Evolutionary conservation across 371 early-diverging fungal genomes (phyloP).

Genomic region (Saksenaea oblongispora): DNA sequence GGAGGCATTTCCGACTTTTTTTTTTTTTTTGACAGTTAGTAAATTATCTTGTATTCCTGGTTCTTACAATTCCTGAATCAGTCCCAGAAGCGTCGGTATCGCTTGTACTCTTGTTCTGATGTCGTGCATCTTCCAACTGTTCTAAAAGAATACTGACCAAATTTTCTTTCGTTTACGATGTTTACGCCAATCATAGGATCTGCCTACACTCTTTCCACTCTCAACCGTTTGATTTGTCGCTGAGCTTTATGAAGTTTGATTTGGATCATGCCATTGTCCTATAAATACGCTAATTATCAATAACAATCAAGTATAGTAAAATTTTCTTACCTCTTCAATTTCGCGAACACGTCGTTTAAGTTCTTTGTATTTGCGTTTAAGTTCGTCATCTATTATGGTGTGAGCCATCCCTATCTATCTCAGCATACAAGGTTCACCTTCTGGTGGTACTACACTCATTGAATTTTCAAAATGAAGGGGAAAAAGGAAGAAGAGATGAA

Average conservation of each 20-base stretch:
- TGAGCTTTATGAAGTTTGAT: conserved; percentile 31
- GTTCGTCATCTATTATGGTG: conserved; percentile 15
- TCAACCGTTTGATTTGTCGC: conserved; percentile 47
- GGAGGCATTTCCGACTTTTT: conserved; percentile 16
- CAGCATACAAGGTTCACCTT: conserved; percentile 5
- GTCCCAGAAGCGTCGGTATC: conserved; percentile 47
- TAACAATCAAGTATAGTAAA: neutral
- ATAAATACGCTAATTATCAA: neutral
- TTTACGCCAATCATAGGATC: neutral
- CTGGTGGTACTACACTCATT: neutral
- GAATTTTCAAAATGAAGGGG: conserved; percentile 6
- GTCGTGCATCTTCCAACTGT: conserved; percentile 21
- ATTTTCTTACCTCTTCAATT: conserved; percentile 56
- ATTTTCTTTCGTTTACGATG: neutral
- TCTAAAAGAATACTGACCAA: conserved; percentile 24
- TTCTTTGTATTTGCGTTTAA: conserved; percentile 54
- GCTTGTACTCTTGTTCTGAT: neutral
- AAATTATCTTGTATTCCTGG: conserved; percentile 40
- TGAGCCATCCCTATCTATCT: neutral
- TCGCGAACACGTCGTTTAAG: conserved; percentile 62
- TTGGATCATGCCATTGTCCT: conserved; percentile 38
- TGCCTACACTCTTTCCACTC: conserved; percentile 49
- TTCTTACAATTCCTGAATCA: conserved; percentile 49
- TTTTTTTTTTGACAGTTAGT: conserved; percentile 21
- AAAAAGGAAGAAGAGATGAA: conserved; percentile 7